Conservation (phyloP, 192 early-diverging fungal genomes). For the Entomortierella chlamydospora region DNA sequence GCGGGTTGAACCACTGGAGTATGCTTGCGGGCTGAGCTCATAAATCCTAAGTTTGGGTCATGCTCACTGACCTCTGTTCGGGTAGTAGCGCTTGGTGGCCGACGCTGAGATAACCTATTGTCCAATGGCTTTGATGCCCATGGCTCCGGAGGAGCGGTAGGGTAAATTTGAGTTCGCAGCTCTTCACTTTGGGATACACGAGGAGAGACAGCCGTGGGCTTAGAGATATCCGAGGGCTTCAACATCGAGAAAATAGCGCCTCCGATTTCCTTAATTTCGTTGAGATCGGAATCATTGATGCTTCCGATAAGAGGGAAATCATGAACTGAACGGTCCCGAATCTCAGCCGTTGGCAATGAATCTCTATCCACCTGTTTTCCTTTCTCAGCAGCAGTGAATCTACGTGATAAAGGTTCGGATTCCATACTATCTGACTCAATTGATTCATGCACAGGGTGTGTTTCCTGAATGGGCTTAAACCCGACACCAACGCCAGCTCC, state of each 20-base stretch:
- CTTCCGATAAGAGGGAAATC: not conserved
- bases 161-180: constrained; percentile 26
- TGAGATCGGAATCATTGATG: not conserved
- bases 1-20: not conserved
- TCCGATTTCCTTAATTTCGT: not conserved
- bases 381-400: constrained; percentile 1
- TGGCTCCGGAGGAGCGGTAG: constrained; percentile 29
- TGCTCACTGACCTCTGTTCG: not conserved
- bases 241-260: not conserved
- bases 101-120: constrained; percentile 25
- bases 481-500: constrained; percentile 17
- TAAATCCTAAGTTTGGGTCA: constrained; percentile 23
- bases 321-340: not conserved
- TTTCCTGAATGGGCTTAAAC: not conserved
- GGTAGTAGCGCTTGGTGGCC: not conserved
- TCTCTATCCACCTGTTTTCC: constrained; percentile 16
- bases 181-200: not conserved
- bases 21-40: constrained; percentile 22
- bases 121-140: constrained; percentile 4
- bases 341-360: not conserved
- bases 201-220: not conserved
- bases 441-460: too few species aligned
- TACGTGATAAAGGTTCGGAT: not conserved
- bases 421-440: not conserved
- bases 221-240: not conserved